Base-by-base conservation (phyloP, 352 stramenopile species). In the Phytopythium kandeliae region DNA sequence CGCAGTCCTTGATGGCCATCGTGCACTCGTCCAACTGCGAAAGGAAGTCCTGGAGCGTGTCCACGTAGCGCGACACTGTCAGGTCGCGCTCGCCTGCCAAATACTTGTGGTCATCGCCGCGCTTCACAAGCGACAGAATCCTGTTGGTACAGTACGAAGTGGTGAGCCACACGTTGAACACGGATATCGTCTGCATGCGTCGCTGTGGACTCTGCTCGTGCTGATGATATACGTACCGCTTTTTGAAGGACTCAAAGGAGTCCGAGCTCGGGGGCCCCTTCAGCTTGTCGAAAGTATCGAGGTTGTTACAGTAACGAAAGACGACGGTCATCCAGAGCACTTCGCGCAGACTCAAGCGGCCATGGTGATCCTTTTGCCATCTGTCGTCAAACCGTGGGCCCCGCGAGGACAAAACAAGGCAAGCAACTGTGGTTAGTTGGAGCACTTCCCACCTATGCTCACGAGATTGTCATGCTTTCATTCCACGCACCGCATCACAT, bases 281-380 rank as follows among this genome's bases (percentile, higher is more conserved):
- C 3, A 85, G 64, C 48, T 84, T 80, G 55, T 92, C 59, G 60
- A 92, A 89, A 13, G 74, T 92, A 62, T 92, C 77, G 22, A 92
- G 65, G 63, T 83, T 79, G 61, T 90, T 90, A 63, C 81, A 90
- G 57, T 75, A 86, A 26, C 81, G 78, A 46, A 92, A 92, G 17
- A 85, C 73, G 6, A 88, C 73, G 7, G 81, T 65, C 75, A 89
- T 89, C 81, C 81, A 92, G 50, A 92, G 57, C 25, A 89, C 75
- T 56, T 90, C 78, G 34, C 77, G 76, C 44, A 89, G 57, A 49
- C 74, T 83, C 30, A 88, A 60, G 22, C 69, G 73, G 36, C 79
- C 79, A 35, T 91, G 77, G 54, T 91, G 79, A 5, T 63, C 60
- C 35, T 86, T 67, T 48, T 91, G 79, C 79, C 79, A 91, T 42